Evolutionary conservation across 208 protist species (phyloP).

Genomic region (Porcisia hertigi): DNA sequence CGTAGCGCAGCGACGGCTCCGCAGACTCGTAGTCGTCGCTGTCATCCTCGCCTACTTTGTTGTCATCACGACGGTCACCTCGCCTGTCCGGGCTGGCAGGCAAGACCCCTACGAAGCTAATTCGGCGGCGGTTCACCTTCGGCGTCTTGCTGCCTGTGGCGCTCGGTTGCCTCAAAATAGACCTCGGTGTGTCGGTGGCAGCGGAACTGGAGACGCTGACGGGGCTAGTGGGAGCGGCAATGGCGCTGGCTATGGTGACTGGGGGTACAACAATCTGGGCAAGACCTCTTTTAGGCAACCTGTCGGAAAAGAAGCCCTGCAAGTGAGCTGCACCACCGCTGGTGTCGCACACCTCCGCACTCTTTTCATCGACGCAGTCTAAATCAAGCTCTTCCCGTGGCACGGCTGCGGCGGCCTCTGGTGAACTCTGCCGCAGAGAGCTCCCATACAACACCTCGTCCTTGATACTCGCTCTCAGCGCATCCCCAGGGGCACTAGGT

Average conservation of each 20-base stretch:
- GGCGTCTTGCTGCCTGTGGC: constrained; percentile 3
- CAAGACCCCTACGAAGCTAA: constrained; percentile 32
- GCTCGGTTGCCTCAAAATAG: constrained; percentile 34
- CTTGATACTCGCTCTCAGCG: constrained; percentile 17
- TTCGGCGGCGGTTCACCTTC: constrained; percentile 19
- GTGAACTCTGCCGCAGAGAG: not conserved
- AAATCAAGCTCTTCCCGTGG: constrained; percentile 2
- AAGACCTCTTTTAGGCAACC: not conserved
- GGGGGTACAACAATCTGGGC: not conserved
- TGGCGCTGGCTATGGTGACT: not conserved
- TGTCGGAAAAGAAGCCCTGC: constrained; percentile 2
- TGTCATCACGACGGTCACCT: not conserved
- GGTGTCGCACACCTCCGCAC: not conserved
- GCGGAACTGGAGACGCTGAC: constrained; percentile 29
- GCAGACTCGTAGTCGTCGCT: constrained; percentile 34
- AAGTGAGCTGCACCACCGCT: not conserved
- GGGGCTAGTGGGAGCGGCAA: constrained; percentile 13
- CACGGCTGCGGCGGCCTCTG: not conserved
- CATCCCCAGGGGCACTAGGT: not conserved
- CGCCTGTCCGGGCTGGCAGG: constrained; percentile 4
- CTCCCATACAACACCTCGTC: constrained; percentile 16
- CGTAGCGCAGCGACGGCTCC: constrained; percentile 41
- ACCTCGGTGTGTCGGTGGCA: constrained; percentile 37
- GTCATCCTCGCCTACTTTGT: constrained; percentile 21
- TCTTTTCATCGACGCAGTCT: not conserved